Conservation (phyloP, 2,329 filamentous ascomycete genomes). For the Aureobasidium zeae region DNA sequence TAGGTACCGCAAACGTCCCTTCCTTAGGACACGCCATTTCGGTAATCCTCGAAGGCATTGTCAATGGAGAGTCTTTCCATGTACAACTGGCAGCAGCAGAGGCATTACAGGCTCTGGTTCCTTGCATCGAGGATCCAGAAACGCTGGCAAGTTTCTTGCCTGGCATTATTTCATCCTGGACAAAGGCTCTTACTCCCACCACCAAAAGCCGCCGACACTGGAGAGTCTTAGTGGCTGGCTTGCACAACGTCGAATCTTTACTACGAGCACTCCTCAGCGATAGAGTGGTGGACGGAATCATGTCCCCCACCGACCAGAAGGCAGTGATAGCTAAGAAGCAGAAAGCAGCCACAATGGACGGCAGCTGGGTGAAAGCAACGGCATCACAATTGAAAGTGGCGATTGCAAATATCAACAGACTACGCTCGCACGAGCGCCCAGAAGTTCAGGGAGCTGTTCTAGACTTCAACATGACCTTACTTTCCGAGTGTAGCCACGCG, state of each 20-base stretch:
- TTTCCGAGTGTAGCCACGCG: constrained; percentile 70
- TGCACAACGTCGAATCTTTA: constrained; percentile 22
- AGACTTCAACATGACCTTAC: constrained; percentile 60
- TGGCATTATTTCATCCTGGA: constrained; percentile 72
- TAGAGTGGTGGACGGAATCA: neutral
- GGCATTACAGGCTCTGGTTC: constrained; percentile 54
- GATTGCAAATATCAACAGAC: constrained; percentile 63
- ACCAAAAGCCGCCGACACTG: constrained; percentile 51
- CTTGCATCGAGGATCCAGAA: constrained; percentile 59
- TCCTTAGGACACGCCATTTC: constrained; percentile 75
- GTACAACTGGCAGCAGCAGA: constrained; percentile 62
- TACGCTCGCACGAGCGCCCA: constrained; percentile 59
- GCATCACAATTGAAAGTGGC: constrained; percentile 73
- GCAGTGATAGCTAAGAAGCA: neutral
- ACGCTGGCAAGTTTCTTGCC: constrained; percentile 79
- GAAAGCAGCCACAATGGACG: constrained; percentile 6
- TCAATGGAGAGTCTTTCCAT: constrained; percentile 52
- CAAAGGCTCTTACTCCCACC: constrained; percentile 63
- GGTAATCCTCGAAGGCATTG: constrained; percentile 65
- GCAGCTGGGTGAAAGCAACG: constrained; percentile 69
- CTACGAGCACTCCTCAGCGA: constrained; percentile 17
- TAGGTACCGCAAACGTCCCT: constrained; percentile 55
- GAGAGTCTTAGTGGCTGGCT: constrained; percentile 46
- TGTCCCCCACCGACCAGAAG: constrained; percentile 30
- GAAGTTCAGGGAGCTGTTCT: constrained; percentile 62